Base-by-base conservation (phyloP, 805 yeast species). In the Teunomyces kruisii region DNA sequence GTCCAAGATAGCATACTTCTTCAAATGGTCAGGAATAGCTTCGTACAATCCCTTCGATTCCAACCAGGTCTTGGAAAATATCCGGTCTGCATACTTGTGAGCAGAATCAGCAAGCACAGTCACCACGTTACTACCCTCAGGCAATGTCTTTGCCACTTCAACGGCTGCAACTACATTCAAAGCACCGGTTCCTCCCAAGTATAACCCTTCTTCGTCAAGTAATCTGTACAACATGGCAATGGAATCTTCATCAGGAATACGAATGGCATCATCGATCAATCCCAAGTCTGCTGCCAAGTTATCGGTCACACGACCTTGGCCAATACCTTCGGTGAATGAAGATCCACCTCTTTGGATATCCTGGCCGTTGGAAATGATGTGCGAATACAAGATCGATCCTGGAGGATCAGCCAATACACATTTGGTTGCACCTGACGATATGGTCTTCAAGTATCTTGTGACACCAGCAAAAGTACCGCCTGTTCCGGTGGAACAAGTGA, bases 241-340 rank as follows among this genome's bases (percentile, higher is more conserved):
- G 10, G 94, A 78, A 50, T 84, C 86, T 46, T 77, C 85, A 67
- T 91, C 97, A 1, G 90, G 80, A 42, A 91, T 80, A 52, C 79
- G 76, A 40, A 87, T 65, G 1, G 97, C 95, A 54, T 84, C 96
- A 60, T 91, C 97, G 30, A 88, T 74, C 27, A 83, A 63, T 7
- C 75, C 84, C 24, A 89, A 69, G 50, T 88, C 96, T 36, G 81
- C 86, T 13, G 73, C 74, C 64, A 91, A 75, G 64, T 91, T 91
- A 51, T 79, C 85, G 5, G 97, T 91, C 56, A 91, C 85, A 56
- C 97, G 78, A 39, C 96, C 96, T 68, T 91, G 97, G 24, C 97
- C 97, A 68, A 91, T 89, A 27, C 97, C 97, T 69, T 91, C 97
- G 24, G 97, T 91, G 65, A 91, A 89, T 0, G 96, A 86, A 3